Evolutionary conservation across 495 filamentous ascomycete genomes (phyloP).

Genomic region (Rusavskia elegans): DNA sequence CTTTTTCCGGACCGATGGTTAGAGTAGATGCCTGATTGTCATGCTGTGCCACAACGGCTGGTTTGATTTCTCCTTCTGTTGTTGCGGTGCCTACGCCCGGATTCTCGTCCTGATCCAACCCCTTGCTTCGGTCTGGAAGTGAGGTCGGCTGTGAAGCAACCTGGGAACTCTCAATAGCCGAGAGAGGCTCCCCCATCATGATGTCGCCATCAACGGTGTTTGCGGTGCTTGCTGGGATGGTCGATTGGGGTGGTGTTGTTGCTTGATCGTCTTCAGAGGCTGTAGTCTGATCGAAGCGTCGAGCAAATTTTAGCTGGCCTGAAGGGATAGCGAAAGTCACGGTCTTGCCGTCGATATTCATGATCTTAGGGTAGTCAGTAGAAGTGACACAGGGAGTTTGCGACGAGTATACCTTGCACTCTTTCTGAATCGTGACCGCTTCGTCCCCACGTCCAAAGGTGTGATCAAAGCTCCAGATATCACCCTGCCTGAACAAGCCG

Average conservation of each 20-base stretch:
- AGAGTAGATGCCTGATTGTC: too few relatives aligned
- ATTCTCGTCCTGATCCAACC: too few relatives aligned
- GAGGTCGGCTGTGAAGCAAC: too few relatives aligned
- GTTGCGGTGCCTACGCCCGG: too few relatives aligned
- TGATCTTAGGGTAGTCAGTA: slow-evolving; percentile 18
- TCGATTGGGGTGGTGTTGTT: background rate
- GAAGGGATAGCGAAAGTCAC: slow-evolving; percentile 30
- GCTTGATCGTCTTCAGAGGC: background rate
- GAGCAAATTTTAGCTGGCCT: slow-evolving; percentile 24
- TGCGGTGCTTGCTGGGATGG: background rate
- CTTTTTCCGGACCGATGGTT: too few relatives aligned
- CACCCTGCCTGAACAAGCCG: slow-evolving; percentile 31
- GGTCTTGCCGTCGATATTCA: slow-evolving; percentile 17
- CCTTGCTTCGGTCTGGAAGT: too few relatives aligned
- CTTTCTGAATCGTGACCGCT: slow-evolving; percentile 31
- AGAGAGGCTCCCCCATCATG: too few relatives aligned
- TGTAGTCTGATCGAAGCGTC: background rate
- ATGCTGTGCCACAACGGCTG: too few relatives aligned
- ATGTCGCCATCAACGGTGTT: background rate
- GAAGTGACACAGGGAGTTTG: background rate
- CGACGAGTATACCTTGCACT: slow-evolving; percentile 23
- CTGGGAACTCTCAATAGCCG: too few relatives aligned
- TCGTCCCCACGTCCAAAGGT: slow-evolving; percentile 16
- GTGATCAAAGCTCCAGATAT: slow-evolving; percentile 32
- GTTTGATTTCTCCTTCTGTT: too few relatives aligned